Evolutionary conservation across 345 rosid species (phyloP), one percentile per base, ranked within the genome.

Genomic region (Citrus trifoliata): DNA sequence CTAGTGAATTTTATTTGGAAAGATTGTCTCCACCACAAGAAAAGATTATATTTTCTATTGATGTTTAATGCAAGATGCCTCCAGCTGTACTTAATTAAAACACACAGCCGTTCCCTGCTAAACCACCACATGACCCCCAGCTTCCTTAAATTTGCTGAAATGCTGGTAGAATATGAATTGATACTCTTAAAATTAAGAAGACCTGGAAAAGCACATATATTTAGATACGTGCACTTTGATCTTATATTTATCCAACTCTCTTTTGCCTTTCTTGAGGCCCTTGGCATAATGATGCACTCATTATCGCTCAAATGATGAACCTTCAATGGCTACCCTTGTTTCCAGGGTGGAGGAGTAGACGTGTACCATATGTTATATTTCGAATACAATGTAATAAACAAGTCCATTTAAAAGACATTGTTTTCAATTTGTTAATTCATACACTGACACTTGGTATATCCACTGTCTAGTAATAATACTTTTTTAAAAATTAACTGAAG

Each of bases 321-420:
- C 13, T 74, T 75, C 63, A 32, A 51, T 75, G 78, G 71, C 25
- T 48, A 14, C 66, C 71, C 71, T 75, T 51, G 78, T 65, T 75
- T 75, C 24, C 60, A 75, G 62, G 78, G 78, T 51, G 78, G 63
- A 32, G 62, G 13, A 7, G 51, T 12, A 12, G 51, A 3, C 28
- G 24, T n/a, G 10, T 8, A n/a, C 0, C 8, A 14, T 40, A 42
- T 68, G 77, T 74, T 40, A 40, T n/a, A 19, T 33, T 22, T 18
- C 4, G 51, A 42, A 42, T 42, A 42, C 4, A 42, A 0, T 42
- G 3, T 42, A 42, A 12, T 42, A 12, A 42, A 42, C 51, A 42
- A 42, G 51, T 65, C 19, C 38, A 37, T 37, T 21, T 33, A 21
- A 7, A 35, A 66, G 1, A 7, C 9, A 18, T 42, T 10, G 6